Evolutionary conservation across 352 stramenopile genomes (phyloP).

Genomic region (Aphanomyces invadans): DNA sequence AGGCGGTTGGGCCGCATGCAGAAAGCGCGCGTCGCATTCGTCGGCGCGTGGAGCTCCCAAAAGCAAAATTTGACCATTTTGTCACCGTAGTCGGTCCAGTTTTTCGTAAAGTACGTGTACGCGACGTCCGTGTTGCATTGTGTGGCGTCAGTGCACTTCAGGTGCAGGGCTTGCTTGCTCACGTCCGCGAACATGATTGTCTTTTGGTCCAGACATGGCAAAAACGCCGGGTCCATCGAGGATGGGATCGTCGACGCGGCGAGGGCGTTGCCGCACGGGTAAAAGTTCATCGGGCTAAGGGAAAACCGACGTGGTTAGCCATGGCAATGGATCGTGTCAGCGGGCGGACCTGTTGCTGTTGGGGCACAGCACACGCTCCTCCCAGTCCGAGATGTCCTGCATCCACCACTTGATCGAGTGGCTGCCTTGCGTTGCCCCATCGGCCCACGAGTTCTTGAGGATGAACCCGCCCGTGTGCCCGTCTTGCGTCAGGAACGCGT

Average conservation of each 20-base stretch:
- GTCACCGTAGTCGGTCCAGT: constrained; percentile 68
- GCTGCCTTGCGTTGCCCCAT: constrained; percentile 54
- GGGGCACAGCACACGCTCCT: constrained; percentile 62
- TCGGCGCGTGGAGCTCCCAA: constrained; percentile 55
- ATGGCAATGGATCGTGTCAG: neutral
- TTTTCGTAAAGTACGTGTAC: constrained; percentile 66
- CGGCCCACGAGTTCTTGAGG: constrained; percentile 67
- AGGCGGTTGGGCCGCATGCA: constrained; percentile 68
- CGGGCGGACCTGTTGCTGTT: constrained; percentile 65
- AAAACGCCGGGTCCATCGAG: constrained; percentile 40
- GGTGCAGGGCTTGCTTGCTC: constrained; percentile 58
- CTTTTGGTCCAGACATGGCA: constrained; percentile 50
- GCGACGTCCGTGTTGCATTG: constrained; percentile 49
- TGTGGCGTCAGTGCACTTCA: constrained; percentile 48
- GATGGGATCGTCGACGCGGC: constrained; percentile 35
- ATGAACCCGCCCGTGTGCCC: constrained; percentile 69
- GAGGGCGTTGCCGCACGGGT: constrained; percentile 60
- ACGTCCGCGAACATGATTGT: constrained; percentile 56
- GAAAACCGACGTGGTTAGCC: neutral
- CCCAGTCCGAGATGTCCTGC: constrained; percentile 74
- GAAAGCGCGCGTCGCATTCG: constrained; percentile 43
- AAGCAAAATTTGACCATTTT: constrained; percentile 76
- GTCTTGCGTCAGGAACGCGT: constrained; percentile 63
- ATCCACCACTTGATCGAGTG: constrained; percentile 77
- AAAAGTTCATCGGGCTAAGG: constrained; percentile 64